Evolutionary conservation across 2,329 filamentous ascomycete genomes (phyloP).

Genomic region (Aspergillus sp.): DNA sequence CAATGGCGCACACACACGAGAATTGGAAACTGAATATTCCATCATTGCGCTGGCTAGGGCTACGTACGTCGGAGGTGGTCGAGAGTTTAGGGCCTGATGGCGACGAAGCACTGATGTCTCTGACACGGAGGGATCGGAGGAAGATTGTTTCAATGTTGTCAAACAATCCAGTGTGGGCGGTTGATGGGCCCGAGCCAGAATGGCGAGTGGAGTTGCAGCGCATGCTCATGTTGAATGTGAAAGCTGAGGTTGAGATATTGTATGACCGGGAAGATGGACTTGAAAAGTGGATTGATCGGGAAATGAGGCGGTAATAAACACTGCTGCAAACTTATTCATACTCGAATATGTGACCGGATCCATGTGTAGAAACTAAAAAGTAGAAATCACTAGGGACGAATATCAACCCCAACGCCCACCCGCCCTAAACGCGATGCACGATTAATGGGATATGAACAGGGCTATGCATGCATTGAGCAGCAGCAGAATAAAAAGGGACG

Average conservation of each 20-base stretch:
- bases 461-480: slow-evolving; percentile 9
- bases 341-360: background rate
- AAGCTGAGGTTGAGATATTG: slow-evolving; percentile 62
- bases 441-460: background rate
- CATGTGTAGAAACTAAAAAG: background rate
- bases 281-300: slow-evolving; percentile 44
- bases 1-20: slow-evolving; percentile 56
- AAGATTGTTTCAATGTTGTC: slow-evolving; percentile 57
- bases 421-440: background rate
- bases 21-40: slow-evolving; percentile 48
- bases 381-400: slow-evolving; percentile 9
- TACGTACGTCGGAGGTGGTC: slow-evolving; percentile 44
- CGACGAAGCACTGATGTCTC: slow-evolving; percentile 39
- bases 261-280: slow-evolving; percentile 45
- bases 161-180: slow-evolving; percentile 42
- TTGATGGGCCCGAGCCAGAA: slow-evolving; percentile 43
- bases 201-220: slow-evolving; percentile 56
- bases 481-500: background rate
- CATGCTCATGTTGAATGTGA: slow-evolving; percentile 63
- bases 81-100: slow-evolving; percentile 24
- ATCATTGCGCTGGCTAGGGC: slow-evolving; percentile 58
- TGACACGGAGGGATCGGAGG: slow-evolving; percentile 55
- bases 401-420: slow-evolving; percentile 22
- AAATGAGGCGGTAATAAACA: slow-evolving; percentile 24
- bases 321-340: background rate